Percentiles rank a stretch among this genome's conserved stretches.
phyloP scores from a whole-genome alignment of 441 rosid species.

The Raphanus hybrid region DNA sequence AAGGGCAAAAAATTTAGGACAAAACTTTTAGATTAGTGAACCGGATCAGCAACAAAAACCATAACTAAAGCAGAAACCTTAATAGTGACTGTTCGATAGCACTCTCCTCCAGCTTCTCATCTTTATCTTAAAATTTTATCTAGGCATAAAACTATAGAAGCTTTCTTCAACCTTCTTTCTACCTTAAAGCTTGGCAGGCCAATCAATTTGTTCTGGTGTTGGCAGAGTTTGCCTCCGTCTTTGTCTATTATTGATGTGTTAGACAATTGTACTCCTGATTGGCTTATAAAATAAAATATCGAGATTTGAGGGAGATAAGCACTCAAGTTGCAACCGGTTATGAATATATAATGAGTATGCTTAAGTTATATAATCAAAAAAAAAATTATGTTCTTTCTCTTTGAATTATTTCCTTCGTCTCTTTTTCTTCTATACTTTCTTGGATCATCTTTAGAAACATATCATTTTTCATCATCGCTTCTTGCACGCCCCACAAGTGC shows the following conservation, averaged over 20 bases:
- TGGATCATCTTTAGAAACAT: slow-evolving; percentile 23
- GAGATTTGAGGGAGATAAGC: not conserved
- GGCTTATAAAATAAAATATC: not conserved
- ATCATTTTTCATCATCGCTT: slow-evolving; percentile 31
- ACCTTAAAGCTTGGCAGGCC: slow-evolving; percentile 2
- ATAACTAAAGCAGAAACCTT: no score
- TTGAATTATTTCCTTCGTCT: slow-evolving; percentile 17
- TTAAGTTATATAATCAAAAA: not conserved
- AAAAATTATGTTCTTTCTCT: slow-evolving; percentile 10
- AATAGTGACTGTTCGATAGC: not conserved
- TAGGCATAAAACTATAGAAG: not conserved
- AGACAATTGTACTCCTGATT: not conserved
- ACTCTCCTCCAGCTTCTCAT: not conserved
- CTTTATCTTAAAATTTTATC: not conserved
- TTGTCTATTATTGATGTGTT: slow-evolving; percentile 3
- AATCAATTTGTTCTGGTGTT: not conserved
- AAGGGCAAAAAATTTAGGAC: no score
- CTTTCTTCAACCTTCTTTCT: not conserved
- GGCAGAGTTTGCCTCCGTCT: not conserved
- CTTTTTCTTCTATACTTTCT: slow-evolving; percentile 31
- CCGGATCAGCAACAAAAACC: no score
- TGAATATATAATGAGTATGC: slow-evolving; percentile 8
- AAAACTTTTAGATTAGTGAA: no score
- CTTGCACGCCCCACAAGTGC: slow-evolving; percentile 48
- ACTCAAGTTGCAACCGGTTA: not conserved